A percentile compares a stretch with the other conserved stretches of the same genome.
Conservation (phyloP, 306 rosid genomes). For the Biancaea sappan region DNA sequence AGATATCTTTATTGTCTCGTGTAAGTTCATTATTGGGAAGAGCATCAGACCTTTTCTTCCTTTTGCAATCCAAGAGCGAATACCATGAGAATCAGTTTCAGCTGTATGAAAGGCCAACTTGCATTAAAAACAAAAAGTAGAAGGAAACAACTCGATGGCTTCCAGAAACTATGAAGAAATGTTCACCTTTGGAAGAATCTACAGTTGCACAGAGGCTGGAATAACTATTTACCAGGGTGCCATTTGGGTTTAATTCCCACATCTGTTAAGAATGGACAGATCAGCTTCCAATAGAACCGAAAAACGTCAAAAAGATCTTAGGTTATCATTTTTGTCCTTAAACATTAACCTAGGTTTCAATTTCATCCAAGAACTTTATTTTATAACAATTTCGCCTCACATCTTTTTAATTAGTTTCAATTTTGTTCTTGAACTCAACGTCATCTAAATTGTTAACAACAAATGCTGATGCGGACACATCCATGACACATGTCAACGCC, state of each 20-base stretch:
- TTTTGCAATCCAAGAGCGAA: constrained; percentile 85
- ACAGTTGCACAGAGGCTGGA: constrained; percentile 81
- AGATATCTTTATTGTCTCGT: too few species aligned
- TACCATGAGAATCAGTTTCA: constrained; percentile 45
- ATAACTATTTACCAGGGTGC: constrained; percentile 77
- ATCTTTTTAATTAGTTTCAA: too few species aligned
- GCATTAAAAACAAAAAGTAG: constrained; percentile 30
- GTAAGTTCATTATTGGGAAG: too few species aligned
- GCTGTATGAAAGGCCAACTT: constrained; percentile 52
- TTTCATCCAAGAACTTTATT: too few species aligned
- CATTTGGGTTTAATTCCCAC: constrained; percentile 79
- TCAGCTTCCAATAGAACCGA: constrained; percentile 39
- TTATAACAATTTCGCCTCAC: too few species aligned
- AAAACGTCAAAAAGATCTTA: not conserved
- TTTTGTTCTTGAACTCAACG: too few species aligned
- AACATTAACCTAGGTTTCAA: too few species aligned
- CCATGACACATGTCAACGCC: too few species aligned
- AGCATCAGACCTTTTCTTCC: constrained; percentile 65
- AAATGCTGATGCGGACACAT: too few species aligned
- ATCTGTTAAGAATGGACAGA: constrained; percentile 51
- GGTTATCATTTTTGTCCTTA: too few species aligned
- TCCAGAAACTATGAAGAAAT: constrained; percentile 14
- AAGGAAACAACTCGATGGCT: constrained; percentile 12
- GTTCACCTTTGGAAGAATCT: constrained; percentile 53
- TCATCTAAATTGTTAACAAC: too few species aligned